Conservation (phyloP, 352 stramenopile genomes). For the Globisporangium radiosum region DNA sequence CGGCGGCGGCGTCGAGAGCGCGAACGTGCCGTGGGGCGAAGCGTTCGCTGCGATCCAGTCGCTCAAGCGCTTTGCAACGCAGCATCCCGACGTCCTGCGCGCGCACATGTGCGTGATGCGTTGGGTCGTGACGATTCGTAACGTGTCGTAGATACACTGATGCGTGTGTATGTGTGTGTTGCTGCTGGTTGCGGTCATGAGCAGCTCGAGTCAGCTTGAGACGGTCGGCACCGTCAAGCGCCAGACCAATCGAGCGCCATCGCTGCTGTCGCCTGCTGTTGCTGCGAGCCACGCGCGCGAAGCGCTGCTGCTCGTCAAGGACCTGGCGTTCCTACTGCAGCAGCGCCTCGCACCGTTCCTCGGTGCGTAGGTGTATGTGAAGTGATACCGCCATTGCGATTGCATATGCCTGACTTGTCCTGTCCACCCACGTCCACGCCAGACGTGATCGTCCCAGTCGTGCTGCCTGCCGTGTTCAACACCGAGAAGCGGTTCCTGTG, state of each 20-base stretch:
- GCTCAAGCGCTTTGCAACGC: constrained; percentile 47
- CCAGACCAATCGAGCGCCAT: background rate
- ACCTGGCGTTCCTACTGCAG: constrained; percentile 47
- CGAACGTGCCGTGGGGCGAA: constrained; percentile 46
- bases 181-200: too few species aligned
- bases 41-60: constrained; percentile 58
- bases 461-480: constrained; percentile 40
- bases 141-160: background rate
- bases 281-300: constrained; percentile 17
- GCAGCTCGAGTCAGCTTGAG: constrained; percentile 21
- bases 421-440: background rate
- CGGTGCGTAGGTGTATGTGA: constrained; percentile 14
- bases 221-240: constrained; percentile 11
- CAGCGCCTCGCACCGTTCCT: constrained; percentile 43
- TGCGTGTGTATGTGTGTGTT: background rate
- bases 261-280: constrained; percentile 1
- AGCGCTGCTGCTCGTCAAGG: constrained; percentile 45
- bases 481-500: constrained; percentile 52
- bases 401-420: background rate
- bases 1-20: constrained; percentile 28
- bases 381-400: background rate
- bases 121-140: background rate
- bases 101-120: constrained; percentile 40
- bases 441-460: constrained; percentile 42
- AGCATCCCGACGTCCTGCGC: constrained; percentile 44